These are phyloP conservation scores for Starmera amethionina DNA, from an alignment of 805 yeast genomes.

Conservation along the genomic window DNA sequence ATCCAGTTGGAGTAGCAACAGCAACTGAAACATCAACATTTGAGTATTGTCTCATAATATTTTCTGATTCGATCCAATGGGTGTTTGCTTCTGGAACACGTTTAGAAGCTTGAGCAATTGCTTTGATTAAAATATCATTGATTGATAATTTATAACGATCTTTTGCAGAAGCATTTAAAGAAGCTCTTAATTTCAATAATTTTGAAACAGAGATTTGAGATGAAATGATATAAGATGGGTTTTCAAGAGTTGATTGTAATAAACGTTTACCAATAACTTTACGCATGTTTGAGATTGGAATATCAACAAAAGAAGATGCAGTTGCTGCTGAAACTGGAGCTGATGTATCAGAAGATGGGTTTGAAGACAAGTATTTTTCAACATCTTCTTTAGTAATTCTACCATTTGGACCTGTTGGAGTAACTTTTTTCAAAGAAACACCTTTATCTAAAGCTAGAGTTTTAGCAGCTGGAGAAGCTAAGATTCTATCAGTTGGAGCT, in stretches of 20 bases:
- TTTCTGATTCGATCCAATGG: conserved; percentile 83
- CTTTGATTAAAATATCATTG: conserved; percentile 91
- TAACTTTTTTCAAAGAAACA: conserved; percentile 69
- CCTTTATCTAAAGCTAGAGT: conserved; percentile 89
- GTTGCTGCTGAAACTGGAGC: conserved; percentile 40
- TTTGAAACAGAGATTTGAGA: conserved; percentile 81
- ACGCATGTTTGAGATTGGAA: conserved; percentile 88
- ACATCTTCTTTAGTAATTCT: conserved; percentile 89
- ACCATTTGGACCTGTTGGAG: conserved; percentile 93
- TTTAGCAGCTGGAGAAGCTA: conserved; percentile 95
- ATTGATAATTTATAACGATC: conserved; percentile 88
- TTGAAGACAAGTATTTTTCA: conserved; percentile 51
- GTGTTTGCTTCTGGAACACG: conserved; percentile 93
- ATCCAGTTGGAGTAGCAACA: conserved; percentile 95
- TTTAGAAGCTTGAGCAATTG: conserved; percentile 80
- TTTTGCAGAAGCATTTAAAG: conserved; percentile 76
- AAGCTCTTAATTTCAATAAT: conserved; percentile 82
- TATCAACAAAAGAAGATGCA: conserved; percentile 60
- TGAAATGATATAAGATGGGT: conserved; percentile 90
- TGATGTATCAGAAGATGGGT: conserved; percentile 32
- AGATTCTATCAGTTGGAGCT: conserved; percentile 53
- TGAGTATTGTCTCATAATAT: conserved; percentile 83
- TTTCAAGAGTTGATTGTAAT: conserved; percentile 70
- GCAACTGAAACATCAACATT: conserved; percentile 97
- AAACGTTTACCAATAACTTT: conserved; percentile 86